phyloP scores from a whole-genome alignment of 371 early-diverging fungal genomes.

The Mucor circinelloides region DNA sequence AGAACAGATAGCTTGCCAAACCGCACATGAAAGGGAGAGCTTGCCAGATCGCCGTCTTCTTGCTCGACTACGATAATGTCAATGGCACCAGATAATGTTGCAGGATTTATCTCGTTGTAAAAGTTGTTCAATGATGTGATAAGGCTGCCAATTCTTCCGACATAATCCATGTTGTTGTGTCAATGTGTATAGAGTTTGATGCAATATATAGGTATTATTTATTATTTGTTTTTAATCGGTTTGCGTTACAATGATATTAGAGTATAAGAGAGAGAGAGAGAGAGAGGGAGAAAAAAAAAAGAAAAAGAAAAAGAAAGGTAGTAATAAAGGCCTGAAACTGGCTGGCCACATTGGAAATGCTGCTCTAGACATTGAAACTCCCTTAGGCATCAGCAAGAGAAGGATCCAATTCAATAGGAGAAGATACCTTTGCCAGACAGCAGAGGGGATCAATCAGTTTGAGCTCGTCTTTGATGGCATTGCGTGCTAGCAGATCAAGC shows the following conservation, averaged over 20 bases:
- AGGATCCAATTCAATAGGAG: constrained; percentile 49
- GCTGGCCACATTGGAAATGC: background rate
- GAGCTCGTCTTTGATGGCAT: constrained; percentile 58
- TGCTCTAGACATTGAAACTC: background rate
- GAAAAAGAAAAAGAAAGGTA: background rate
- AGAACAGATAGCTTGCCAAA: constrained; percentile 96
- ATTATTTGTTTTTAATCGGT: background rate
- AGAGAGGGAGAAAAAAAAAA: background rate
- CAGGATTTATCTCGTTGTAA: constrained; percentile 97
- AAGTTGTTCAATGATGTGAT: constrained; percentile 87
- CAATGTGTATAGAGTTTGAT: background rate
- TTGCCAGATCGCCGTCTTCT: constrained; percentile 76
- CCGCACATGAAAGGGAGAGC: constrained; percentile 98
- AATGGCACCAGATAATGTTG: constrained; percentile 98
- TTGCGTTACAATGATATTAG: background rate
- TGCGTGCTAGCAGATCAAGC: constrained; percentile 52
- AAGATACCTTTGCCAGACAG: constrained; percentile 29
- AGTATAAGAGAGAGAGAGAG: background rate
- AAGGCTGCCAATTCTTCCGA: constrained; percentile 45
- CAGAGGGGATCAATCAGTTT: constrained; percentile 54
- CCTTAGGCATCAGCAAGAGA: constrained; percentile 27
- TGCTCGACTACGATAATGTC: constrained; percentile 96
- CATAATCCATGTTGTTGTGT: constrained; percentile 39
- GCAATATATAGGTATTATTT: background rate
- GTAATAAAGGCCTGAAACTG: background rate